Base-by-base conservation (phyloP, 129 eudicot species). In the Ambrosia trifida region DNA sequence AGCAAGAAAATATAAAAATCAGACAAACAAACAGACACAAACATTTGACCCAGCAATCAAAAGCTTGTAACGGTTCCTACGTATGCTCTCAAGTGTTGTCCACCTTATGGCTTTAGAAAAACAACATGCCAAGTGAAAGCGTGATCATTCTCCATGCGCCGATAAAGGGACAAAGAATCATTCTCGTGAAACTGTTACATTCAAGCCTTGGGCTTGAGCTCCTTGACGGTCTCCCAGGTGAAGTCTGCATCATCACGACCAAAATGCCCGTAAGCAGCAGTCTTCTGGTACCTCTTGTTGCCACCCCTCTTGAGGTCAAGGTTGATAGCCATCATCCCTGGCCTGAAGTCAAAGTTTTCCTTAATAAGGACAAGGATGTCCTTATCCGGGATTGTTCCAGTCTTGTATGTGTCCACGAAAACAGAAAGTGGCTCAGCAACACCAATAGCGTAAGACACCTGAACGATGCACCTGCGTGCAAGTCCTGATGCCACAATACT, bases 291-390 rank as follows among this genome's bases (percentile, higher is more conserved):
- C 83, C 83, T 79, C 14, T 5, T 33, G 76, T 79, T 79, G 28
- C 83, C 83, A 79, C 83, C 83, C 30, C 83, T 79, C 65, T 67
- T 79, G 64, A 79, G 66, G 56, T 79, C 83, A 73, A 79, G 83
- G 11, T 79, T 79, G 47, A 79, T 59, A 14, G 83, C 83, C 78
- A 79, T 79, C 83, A 79, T 79, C 38, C 83, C 83, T 2, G 83
- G 83, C 83, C 83, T 79, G 46, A 79, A 79, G 74, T 79, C 83
- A 19, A 79, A 79, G 33, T 73, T 79, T 66, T 79, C 83, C 83
- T 79, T 79, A 36, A 79, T 79, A 33, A 79, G 79, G 40, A 16
- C 83, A 59, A 79, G 79, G 58, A 79, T 79, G 13, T 79, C 83
- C 79, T 79, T 79, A 11, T 79, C 83, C 1, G 83, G 83, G 65